Base-by-base conservation (phyloP, 2,329 filamentous ascomycete species). In the Claviceps humidiphila region DNA sequence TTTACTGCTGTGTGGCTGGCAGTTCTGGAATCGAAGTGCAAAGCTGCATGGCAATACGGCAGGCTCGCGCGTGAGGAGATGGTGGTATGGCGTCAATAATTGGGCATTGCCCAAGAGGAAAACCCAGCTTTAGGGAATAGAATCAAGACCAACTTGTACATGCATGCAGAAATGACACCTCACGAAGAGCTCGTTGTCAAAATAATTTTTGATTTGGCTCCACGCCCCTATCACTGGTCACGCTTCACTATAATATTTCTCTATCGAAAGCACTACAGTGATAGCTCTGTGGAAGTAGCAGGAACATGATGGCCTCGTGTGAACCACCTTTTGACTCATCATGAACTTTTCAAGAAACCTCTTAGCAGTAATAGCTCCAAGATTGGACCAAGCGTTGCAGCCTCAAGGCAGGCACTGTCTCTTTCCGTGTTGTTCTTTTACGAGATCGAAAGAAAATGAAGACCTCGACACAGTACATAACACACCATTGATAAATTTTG, bases 21-120 rank as follows among this genome's bases (percentile, higher is more conserved):
- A 89, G 62, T 78, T 86, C 65, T 95, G 87, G 87, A 96, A 97
- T 68, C 77, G 79, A 55, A 85, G 78, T 54, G 84, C 87, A 14
- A 82, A 83, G 63, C 76, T 95, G 58, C 82, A 81, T 56, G 93
- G 93, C 8, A 81, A 80, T 59, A 83, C 81, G 26, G 71, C 87
- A 16, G 93, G 93, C 22, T 88, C 87, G 6, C 80, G 79, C 58
- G 71, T 93, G 48, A 77, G 93, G 60, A 76, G 89, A 58, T 97
- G 91, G 93, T 98, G 93, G 91, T 96, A 89, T 73, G 80, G 78
- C 22, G 87, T 95, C 17, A 97, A 97, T 64, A 89, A 94, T 62
- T 97, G 93, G 93, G 75, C 77, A 48, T 68, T 91, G 53, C 84
- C 85, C 62, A 69, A 52, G 57, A 83, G 84, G 63, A 69, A 56